Conservation (phyloP, 192 early-diverging fungal genomes). For the Ambispora gerdemannii region DNA sequence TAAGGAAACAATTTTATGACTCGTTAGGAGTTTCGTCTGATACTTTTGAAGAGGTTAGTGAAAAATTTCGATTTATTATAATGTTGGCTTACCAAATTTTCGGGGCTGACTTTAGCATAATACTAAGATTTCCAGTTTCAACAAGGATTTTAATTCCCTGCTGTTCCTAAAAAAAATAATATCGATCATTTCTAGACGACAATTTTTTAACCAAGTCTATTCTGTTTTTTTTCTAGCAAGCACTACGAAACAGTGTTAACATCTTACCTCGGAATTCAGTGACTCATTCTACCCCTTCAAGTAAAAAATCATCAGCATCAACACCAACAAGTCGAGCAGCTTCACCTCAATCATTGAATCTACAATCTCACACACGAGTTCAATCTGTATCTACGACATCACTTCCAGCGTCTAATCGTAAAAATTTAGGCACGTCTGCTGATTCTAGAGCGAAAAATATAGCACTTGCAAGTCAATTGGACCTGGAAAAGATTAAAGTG, state of each 20-base stretch:
- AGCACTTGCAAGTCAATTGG: constrained; percentile 6
- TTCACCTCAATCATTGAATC: neutral
- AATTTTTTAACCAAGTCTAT: no score
- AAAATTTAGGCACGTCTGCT: neutral
- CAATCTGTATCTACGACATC: neutral
- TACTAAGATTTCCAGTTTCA: no score
- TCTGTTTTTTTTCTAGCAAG: no score
- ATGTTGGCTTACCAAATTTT: no score
- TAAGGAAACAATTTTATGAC: constrained; percentile 41
- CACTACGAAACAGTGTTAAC: no score
- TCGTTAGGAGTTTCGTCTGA: constrained; percentile 35
- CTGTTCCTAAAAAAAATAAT: no score
- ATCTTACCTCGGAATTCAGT: neutral
- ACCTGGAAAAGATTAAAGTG: constrained; percentile 10
- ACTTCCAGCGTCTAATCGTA: neutral
- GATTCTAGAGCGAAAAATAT: no score
- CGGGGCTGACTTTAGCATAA: no score
- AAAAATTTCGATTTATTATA: neutral
- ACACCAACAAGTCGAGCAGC: neutral
- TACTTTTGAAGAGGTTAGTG: constrained; percentile 31
- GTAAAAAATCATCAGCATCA: neutral
- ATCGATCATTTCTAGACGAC: no score
- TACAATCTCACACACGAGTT: neutral
- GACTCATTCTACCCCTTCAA: neutral
- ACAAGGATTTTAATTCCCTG: no score